A percentile compares a stretch with the other conserved stretches of the same genome.
Evolutionary conservation across 805 yeast species (phyloP).

Genomic region (Suhomyces prunicola): DNA sequence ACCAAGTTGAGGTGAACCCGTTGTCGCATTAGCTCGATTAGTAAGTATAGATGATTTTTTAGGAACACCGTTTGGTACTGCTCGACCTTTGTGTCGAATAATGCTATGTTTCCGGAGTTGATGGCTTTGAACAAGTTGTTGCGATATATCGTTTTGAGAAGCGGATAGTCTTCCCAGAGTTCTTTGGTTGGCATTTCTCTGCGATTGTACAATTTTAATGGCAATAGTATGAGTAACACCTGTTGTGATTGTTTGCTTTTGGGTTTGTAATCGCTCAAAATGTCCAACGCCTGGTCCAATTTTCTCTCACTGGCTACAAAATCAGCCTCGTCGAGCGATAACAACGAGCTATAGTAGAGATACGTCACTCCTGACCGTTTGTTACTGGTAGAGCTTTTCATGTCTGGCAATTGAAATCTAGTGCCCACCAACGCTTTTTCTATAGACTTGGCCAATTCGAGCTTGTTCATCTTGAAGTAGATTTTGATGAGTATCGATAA

Average conservation of each 20-base stretch:
- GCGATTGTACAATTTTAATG: constrained; percentile 53
- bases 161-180: constrained; percentile 42
- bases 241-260: constrained; percentile 33
- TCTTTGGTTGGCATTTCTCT: constrained; percentile 44
- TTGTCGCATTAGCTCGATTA: constrained; percentile 50
- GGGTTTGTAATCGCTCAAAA: constrained; percentile 23
- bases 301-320: constrained; percentile 48
- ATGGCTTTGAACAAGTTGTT: constrained; percentile 48
- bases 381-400: constrained; percentile 38
- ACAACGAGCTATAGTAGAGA: constrained; percentile 65
- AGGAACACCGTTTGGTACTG: constrained; percentile 51
- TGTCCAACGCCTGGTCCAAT: constrained; percentile 48
- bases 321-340: constrained; percentile 64
- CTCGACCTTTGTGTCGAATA: constrained; percentile 45
- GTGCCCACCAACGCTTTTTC: constrained; percentile 65
- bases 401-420: constrained; percentile 49
- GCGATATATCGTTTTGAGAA: constrained; percentile 40
- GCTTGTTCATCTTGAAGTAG: constrained; percentile 62
- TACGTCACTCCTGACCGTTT: constrained; percentile 54
- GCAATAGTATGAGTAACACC: constrained; percentile 61
- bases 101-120: constrained; percentile 51
- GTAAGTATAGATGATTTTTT: constrained; percentile 56
- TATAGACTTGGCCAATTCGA: constrained; percentile 70
- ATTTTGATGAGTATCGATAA: constrained; percentile 66
- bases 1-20: constrained; percentile 52